Conservation (phyloP, 495 filamentous ascomycete genomes). For the Aspergillus nidulans region DNA sequence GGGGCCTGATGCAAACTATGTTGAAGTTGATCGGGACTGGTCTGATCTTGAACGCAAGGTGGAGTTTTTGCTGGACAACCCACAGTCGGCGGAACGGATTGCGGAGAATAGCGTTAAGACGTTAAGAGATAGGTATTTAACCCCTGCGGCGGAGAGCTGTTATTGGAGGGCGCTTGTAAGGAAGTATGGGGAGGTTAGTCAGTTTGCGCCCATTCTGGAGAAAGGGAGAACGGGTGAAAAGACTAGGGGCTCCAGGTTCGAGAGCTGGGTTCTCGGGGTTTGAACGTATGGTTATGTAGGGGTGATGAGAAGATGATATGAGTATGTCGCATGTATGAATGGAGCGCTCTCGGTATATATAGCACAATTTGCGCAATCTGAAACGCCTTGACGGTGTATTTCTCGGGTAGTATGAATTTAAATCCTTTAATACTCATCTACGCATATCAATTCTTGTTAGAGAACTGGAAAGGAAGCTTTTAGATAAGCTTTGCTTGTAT, state of each 20-base stretch:
- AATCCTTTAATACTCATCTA: no score
- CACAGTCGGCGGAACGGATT: constrained; percentile 47
- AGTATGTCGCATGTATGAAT: no score
- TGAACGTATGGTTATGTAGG: constrained; percentile 32
- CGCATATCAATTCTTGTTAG: no score
- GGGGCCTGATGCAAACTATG: constrained; percentile 56
- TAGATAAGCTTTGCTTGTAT: no score
- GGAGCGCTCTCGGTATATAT: constrained; percentile 20
- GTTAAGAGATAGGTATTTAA: constrained; percentile 57
- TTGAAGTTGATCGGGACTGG: constrained; percentile 53
- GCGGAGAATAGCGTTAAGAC: constrained; percentile 50
- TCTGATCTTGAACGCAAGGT: constrained; percentile 51
- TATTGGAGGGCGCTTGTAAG: constrained; percentile 56
- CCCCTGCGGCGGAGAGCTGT: constrained; percentile 56
- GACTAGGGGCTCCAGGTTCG: constrained; percentile 34
- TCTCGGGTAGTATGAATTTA: no score
- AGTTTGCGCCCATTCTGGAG: constrained; percentile 38
- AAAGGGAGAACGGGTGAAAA: constrained; percentile 24
- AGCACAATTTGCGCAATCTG: no score
- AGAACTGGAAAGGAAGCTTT: no score
- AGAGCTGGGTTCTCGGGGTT: constrained; percentile 35
- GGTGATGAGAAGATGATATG: constrained; percentile 23
- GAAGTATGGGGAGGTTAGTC: constrained; percentile 41
- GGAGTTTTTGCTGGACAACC: constrained; percentile 45
- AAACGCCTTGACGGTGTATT: no score